Percentiles rank a stretch among this genome's conserved stretches.
These are phyloP conservation scores for Lasiodiplodia sp. DNA, from an alignment of 2,329 filamentous ascomycete genomes.

Conservation along the genomic window DNA sequence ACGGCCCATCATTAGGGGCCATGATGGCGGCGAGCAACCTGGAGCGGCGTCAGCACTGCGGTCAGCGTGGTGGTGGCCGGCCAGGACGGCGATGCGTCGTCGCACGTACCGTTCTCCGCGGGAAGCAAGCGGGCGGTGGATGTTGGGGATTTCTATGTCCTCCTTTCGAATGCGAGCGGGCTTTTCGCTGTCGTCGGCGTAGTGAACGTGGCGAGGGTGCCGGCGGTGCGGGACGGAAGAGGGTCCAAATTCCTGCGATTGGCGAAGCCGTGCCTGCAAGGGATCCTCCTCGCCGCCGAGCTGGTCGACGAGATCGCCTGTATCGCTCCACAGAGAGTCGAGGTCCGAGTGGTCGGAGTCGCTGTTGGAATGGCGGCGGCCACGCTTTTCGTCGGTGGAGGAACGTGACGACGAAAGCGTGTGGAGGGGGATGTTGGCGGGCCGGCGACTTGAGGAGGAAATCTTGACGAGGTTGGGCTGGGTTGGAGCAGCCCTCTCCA, in stretches of 20 bases:
- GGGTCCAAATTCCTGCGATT: slow-evolving; percentile 69
- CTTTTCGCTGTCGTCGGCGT: slow-evolving; percentile 59
- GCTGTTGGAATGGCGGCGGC: slow-evolving; percentile 61
- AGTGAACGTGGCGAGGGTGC: slow-evolving; percentile 73
- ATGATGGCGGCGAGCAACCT: slow-evolving; percentile 79
- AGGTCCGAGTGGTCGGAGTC: slow-evolving; percentile 70
- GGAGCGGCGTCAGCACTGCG: not conserved
- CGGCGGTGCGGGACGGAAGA: slow-evolving; percentile 49
- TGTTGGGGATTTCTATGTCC: slow-evolving; percentile 81
- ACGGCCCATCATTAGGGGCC: slow-evolving; percentile 73
- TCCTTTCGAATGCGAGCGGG: slow-evolving; percentile 61
- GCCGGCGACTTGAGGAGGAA: slow-evolving; percentile 75
- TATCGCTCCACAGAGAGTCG: slow-evolving; percentile 79
- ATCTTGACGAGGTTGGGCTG: slow-evolving; percentile 86
- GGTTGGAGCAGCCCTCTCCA: slow-evolving; percentile 49
- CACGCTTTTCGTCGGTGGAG: slow-evolving; percentile 58
- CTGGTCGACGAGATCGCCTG: slow-evolving; percentile 93
- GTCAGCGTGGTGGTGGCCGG: not conserved
- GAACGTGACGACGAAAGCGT: slow-evolving; percentile 64
- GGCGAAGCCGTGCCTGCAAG: slow-evolving; percentile 72
- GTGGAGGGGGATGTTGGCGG: slow-evolving; percentile 88
- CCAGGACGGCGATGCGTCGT: not conserved
- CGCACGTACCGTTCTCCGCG: slow-evolving; percentile 64
- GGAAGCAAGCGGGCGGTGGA: slow-evolving; percentile 68
- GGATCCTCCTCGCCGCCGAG: slow-evolving; percentile 83